Percentiles rank a stretch among this genome's conserved stretches.
Conservation (phyloP, 257 asterid species). For the Solanum stenotomum region DNA sequence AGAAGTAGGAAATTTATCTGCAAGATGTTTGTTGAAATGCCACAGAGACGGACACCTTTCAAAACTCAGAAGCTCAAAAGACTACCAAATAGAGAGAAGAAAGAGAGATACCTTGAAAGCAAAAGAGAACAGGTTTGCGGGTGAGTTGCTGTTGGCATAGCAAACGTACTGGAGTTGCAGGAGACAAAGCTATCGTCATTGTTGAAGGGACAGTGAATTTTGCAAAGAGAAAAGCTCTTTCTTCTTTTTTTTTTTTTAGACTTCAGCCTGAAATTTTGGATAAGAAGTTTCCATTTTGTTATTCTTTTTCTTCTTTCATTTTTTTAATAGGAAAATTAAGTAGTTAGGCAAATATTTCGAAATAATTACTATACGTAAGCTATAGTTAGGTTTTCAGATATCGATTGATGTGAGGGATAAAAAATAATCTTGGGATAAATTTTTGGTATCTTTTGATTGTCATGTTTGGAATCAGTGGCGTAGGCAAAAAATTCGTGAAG, state of each 20-base stretch:
- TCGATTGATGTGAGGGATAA: background rate
- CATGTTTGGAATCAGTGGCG: too few species aligned
- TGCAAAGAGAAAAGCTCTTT: background rate
- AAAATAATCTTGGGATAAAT: accelerated
- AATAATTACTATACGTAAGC: background rate
- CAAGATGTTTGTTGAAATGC: slow-evolving; percentile 5
- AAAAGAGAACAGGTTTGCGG: slow-evolving; percentile 27
- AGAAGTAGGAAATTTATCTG: slow-evolving; percentile 26
- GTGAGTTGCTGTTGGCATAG: slow-evolving; percentile 11
- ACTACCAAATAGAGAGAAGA: background rate
- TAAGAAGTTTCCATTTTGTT: background rate
- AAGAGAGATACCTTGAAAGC: slow-evolving; percentile 19
- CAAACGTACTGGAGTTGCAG: slow-evolving; percentile 50
- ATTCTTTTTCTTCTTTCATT: background rate
- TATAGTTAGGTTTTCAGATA: background rate
- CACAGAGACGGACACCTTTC: background rate
- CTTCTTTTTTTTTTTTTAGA: background rate
- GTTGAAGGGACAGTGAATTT: background rate
- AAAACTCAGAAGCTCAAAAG: background rate
- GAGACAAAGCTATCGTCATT: slow-evolving; percentile 56
- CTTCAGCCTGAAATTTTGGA: background rate
- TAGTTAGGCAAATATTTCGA: background rate
- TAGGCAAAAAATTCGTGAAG: too few species aligned
- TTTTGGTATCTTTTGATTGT: too few species aligned
- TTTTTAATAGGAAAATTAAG: background rate